A percentile compares a stretch with the other conserved stretches of the same genome.
Evolutionary conservation across 495 filamentous ascomycete genomes (phyloP).

Genomic region (Aspergillus nidulans): DNA sequence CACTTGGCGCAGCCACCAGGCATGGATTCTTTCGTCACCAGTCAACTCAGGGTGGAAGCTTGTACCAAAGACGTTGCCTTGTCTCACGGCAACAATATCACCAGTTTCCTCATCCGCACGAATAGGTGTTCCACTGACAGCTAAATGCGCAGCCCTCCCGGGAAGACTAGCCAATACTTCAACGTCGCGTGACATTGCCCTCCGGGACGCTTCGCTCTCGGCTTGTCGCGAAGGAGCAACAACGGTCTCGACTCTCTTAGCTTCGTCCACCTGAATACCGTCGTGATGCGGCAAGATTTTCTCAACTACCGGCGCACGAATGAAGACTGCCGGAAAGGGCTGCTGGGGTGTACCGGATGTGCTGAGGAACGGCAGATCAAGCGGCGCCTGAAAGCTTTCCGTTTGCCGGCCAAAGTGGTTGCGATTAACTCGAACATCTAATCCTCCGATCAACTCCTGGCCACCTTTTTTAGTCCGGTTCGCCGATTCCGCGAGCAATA

Average conservation of each 20-base stretch:
- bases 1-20: conserved; percentile 88
- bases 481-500: conserved; percentile 83
- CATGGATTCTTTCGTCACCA: conserved; percentile 80
- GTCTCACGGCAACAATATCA: conserved; percentile 84
- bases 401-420: conserved; percentile 95
- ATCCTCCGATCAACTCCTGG: conserved; percentile 87
- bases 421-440: conserved; percentile 87
- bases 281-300: conserved; percentile 58
- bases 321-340: conserved; percentile 83
- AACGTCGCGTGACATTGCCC: conserved; percentile 41
- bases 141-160: conserved; percentile 38
- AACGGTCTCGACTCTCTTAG: conserved; percentile 53
- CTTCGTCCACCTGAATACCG: conserved; percentile 49
- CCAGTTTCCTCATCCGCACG: conserved; percentile 50
- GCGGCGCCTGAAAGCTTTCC: conserved; percentile 81
- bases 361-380: conserved; percentile 70
- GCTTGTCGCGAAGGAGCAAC: conserved; percentile 58
- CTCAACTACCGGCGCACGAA: conserved; percentile 90
- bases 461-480: conserved; percentile 86
- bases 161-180: conserved; percentile 49
- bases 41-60: conserved; percentile 97
- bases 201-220: conserved; percentile 37
- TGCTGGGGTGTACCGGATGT: conserved; percentile 23
- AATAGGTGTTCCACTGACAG: conserved; percentile 34
- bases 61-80: conserved; percentile 93